phyloP scores from a whole-genome alignment of 1,139 yeast genomes.

The Yamadazyma atmosphaerica region DNA sequence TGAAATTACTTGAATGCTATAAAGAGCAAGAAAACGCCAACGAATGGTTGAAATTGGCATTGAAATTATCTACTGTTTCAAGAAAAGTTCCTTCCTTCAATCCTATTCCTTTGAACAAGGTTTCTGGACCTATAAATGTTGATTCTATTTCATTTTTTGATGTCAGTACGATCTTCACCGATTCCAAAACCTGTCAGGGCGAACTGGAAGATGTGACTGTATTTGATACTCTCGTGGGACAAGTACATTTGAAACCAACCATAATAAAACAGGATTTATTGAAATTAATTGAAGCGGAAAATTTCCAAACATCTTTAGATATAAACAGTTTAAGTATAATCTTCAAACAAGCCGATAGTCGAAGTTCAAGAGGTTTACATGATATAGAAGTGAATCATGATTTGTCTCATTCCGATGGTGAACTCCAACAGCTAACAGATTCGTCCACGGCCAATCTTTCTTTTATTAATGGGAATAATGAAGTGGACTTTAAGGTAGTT shows the following conservation, averaged over 20 bases:
- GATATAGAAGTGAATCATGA: neutral
- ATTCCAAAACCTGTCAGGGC: constrained; percentile 11
- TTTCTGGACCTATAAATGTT: neutral
- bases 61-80: neutral
- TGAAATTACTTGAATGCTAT: constrained; percentile 9
- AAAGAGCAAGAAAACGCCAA: constrained; percentile 4
- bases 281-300: constrained; percentile 1
- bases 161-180: constrained; percentile 8
- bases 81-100: neutral
- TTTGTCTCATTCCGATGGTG: constrained; percentile 2
- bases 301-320: neutral
- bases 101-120: neutral
- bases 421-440: neutral
- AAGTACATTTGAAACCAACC: constrained; percentile 8
- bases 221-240: constrained; percentile 13
- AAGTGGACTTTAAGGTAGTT: constrained; percentile 15
- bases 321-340: constrained; percentile 5
- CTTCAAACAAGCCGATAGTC: constrained; percentile 6
- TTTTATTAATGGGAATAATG: neutral
- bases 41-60: constrained; percentile 2
- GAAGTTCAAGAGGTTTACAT: constrained; percentile 4
- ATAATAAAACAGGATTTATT: constrained; percentile 4
- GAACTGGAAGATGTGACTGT: constrained; percentile 7
- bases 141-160: constrained; percentile 8
- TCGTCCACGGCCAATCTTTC: constrained; percentile 2